A percentile compares a stretch with the other conserved stretches of the same genome.
These are phyloP conservation scores for Rhynchospora pubera DNA, from an alignment of 176 grass and related monocot species.

Conservation along the genomic window DNA sequence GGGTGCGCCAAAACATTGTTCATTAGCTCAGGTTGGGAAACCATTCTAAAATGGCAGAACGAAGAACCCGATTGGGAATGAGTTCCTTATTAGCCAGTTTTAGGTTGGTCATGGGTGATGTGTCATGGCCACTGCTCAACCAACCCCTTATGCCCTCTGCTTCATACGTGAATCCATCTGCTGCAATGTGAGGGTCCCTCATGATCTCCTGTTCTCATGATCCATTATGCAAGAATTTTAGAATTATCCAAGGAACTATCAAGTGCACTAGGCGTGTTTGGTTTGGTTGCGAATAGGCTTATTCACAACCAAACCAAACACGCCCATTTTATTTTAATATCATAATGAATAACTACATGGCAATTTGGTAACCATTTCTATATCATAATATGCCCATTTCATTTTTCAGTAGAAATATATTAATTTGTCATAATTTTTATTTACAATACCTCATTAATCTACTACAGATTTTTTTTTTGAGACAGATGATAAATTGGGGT, in stretches of 20 bases:
- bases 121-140: conserved; percentile 38
- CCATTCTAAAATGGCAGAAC: conserved; percentile 55
- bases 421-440: no score
- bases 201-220: conserved; percentile 49
- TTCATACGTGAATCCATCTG: conserved; percentile 69
- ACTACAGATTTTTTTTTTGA: no score
- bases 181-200: conserved; percentile 58
- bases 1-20: background rate
- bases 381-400: background rate
- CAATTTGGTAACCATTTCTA: background rate
- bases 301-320: no score
- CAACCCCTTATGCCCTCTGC: conserved; percentile 51
- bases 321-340: no score
- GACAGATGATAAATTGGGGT: no score
- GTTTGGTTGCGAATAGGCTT: no score
- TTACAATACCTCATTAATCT: no score
- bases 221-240: background rate
- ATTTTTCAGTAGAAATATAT: background rate
- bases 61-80: conserved; percentile 51
- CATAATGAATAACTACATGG: background rate
- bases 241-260: background rate
- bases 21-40: conserved; percentile 19
- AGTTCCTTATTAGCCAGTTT: conserved; percentile 46
- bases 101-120: conserved; percentile 69
- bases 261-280: no score